Base-by-base conservation (phyloP, 225 moss, liverwort and hornwort species). In the Lunularia cruciata region DNA sequence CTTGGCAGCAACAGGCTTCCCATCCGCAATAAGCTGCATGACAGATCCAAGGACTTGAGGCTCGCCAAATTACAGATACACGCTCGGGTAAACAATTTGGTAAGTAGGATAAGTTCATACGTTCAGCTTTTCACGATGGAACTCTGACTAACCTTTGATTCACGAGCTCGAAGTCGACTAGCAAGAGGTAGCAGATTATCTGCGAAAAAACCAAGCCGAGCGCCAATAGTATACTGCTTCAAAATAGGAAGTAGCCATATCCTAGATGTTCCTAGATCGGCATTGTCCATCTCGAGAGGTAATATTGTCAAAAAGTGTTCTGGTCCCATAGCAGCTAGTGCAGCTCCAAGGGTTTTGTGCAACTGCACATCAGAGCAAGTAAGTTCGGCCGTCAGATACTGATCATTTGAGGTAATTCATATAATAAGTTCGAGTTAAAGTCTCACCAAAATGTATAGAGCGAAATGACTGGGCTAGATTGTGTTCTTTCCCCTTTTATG, bases 171-270 rank as follows among this genome's bases (percentile, higher is more conserved):
- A 55, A 93, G 80, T 48, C 81, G 84, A 75, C 79, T 86, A 38
- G 89, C 85, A 73, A 98, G 81, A 25, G 98, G 91, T 57, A 89
- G 83, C 71, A 98, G 76, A 57, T 72, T 46, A 53, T 91, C 89
- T 47, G 83, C 85, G 63, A 88, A 98, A 56, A 86, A 93, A 35
- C 84, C 79, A 68, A 98, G 84, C 57, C 85, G 83, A 65, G 91
- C 84, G 25, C 98, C 93, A 63, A 98, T 85, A 43, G 83, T 77
- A 61, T 91, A 91, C 85, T 98, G 98, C 81, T 91, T 98, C 76
- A 98, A 48, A 58, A 93, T 91, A 51, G 98, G 98, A 45, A 98
- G 89, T 75, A 98, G 83, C 93, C 98, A 98, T 9, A 88, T 85
- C 47, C 93, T 83, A 48, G 98, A 89, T 28, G 82, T 75, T 26